Conservation (phyloP, 768 basidiomycete species). For the Rickenella mellea region DNA sequence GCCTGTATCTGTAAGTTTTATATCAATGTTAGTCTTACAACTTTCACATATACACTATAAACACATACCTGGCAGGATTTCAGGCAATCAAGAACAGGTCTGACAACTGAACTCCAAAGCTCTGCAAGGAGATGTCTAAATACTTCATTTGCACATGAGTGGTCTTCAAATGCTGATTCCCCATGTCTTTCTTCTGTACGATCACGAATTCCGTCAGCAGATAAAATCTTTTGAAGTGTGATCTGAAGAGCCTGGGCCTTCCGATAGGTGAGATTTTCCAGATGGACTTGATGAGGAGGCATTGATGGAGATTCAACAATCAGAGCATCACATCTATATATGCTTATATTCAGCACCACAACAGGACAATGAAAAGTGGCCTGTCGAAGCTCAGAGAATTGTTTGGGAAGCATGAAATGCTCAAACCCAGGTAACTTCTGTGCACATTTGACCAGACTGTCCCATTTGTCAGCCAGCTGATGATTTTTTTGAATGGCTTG, state of each 20-base stretch:
- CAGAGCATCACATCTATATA: constrained; percentile 10
- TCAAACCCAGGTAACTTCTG: constrained; percentile 9
- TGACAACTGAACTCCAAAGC: constrained; percentile 3
- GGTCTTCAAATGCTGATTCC: neutral
- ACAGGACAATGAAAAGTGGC: constrained; percentile 13
- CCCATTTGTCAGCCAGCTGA: constrained; percentile 6
- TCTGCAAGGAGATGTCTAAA: constrained; percentile 6
- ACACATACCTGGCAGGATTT: constrained; percentile 1
- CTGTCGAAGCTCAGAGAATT: constrained; percentile 4
- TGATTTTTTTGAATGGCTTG: constrained; percentile 11
- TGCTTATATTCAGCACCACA: constrained; percentile 10
- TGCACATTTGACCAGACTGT: constrained; percentile 15
- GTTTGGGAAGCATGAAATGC: constrained; percentile 10
- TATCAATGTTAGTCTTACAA: too few relatives aligned
- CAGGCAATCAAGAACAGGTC: constrained; percentile 5
- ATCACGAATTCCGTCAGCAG: constrained; percentile 13
- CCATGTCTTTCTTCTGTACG: too few relatives aligned
- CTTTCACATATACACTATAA: too few relatives aligned
- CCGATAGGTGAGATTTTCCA: too few relatives aligned
- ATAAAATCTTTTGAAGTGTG: constrained; percentile 24
- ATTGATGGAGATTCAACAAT: constrained; percentile 5
- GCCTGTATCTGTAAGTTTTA: too few relatives aligned
- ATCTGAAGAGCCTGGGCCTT: too few relatives aligned
- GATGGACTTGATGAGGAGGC: too few relatives aligned
- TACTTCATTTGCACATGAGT: constrained; percentile 17